These are phyloP conservation scores for Beta lomatogona DNA, from an alignment of 179 eudicot genomes.

Conservation along the genomic window DNA sequence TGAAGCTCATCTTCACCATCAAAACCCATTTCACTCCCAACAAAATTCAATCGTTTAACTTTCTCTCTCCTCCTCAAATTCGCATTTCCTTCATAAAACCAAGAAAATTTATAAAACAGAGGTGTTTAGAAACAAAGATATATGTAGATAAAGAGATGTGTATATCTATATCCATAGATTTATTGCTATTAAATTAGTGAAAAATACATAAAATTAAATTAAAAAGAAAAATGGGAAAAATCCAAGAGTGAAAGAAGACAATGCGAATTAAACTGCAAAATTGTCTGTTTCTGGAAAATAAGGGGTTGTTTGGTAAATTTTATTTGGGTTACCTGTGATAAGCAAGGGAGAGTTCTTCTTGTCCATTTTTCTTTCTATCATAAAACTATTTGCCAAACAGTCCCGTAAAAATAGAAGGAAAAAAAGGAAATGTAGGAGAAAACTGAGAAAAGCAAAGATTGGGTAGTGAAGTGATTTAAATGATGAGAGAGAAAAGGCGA, in stretches of 20 bases:
- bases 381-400: no score
- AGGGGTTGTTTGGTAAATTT: conserved; percentile 15
- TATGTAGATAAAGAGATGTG: not conserved
- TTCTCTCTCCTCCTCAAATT: conserved; percentile 17
- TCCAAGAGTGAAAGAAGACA: not conserved
- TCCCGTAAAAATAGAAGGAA: no score
- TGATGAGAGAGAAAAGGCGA: not conserved
- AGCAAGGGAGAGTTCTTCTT: not conserved
- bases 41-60: conserved; percentile 24
- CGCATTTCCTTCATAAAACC: conserved; percentile 9
- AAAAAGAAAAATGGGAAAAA: not conserved
- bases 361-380: conserved; percentile 11
- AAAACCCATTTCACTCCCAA: conserved; percentile 22
- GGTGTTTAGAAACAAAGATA: conserved; percentile 16
- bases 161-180: not conserved
- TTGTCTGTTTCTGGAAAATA: conserved; percentile 19
- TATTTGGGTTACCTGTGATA: conserved; percentile 10
- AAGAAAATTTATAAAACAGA: conserved; percentile 17
- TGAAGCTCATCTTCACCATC: conserved; percentile 15
- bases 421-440: no score
- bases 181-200: conserved; percentile 2
- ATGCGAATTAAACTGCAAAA: not conserved
- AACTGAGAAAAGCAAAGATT: no score
- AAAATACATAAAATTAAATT: not conserved
- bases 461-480: no score